phyloP scores from a whole-genome alignment of 805 yeast genomes.

The Yarrowia sp. region DNA sequence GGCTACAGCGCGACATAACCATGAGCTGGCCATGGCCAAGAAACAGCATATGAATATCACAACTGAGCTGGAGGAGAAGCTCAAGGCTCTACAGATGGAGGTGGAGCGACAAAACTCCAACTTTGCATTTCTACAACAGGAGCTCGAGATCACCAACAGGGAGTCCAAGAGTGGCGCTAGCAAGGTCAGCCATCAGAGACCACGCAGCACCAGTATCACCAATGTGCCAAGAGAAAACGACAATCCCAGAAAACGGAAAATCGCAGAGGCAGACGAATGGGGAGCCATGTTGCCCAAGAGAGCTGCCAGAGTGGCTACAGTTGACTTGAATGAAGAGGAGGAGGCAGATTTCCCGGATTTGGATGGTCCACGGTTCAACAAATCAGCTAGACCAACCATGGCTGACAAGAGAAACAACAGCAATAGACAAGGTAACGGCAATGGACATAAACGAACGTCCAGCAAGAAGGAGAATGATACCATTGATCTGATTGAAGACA shows the following conservation, averaged over 20 bases:
- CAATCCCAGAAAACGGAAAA: neutral
- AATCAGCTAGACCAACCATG: neutral
- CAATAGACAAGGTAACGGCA: neutral
- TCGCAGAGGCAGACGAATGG: slow-evolving; percentile 1
- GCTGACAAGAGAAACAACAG: neutral
- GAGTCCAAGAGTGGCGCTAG: neutral
- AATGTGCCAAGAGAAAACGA: neutral
- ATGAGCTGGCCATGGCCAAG: slow-evolving; percentile 9
- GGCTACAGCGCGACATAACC: neutral
- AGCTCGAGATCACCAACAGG: neutral
- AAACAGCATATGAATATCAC: neutral
- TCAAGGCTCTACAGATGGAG: neutral
- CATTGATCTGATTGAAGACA: neutral
- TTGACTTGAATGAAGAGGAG: neutral
- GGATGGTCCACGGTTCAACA: neutral
- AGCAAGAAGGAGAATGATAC: neutral
- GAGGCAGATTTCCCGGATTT: slow-evolving; percentile 1
- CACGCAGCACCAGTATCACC: neutral
- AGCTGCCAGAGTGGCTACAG: neutral
- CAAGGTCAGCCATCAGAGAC: neutral
- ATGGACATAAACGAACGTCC: neutral
- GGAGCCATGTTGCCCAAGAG: slow-evolving; percentile 8
- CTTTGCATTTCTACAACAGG: slow-evolving; percentile 7
- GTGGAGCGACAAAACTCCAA: neutral
- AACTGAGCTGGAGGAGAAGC: neutral